A percentile compares a stretch with the other conserved stretches of the same genome.
Conservation (phyloP, 1,284 basidiomycete species). For the Moesziomyces sp. region DNA sequence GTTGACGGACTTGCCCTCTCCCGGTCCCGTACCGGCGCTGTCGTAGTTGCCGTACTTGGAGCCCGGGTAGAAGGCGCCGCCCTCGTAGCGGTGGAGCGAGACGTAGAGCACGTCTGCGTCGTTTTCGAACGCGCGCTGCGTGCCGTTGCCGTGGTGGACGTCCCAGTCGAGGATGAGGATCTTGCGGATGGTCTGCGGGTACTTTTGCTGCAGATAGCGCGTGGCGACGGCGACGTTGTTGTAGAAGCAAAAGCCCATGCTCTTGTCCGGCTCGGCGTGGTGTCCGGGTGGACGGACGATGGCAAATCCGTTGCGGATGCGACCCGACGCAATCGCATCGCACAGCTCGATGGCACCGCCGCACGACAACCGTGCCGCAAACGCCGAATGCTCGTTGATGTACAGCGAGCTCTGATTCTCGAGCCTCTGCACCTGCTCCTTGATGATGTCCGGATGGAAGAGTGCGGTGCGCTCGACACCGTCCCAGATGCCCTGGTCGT, state of each 20-base stretch:
- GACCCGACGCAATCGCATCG: conserved; percentile 83
- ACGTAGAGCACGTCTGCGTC: conserved; percentile 93
- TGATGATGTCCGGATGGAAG: conserved; percentile 42
- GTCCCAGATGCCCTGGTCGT: conserved; percentile 89
- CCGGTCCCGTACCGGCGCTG: conserved; percentile 83
- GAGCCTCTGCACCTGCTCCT: conserved; percentile 75
- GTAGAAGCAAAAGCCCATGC: conserved; percentile 99
- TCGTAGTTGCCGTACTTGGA: conserved; percentile 87
- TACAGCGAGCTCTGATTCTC: conserved; percentile 86
- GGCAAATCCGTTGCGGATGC: conserved; percentile 88
- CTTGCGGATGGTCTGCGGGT: conserved; percentile 75
- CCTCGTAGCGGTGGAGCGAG: conserved; percentile 93
- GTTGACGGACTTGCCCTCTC: conserved; percentile 85
- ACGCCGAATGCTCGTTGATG: conserved; percentile 85
- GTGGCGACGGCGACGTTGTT: conserved; percentile 97
- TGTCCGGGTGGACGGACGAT: conserved; percentile 97
- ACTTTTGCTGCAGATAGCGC: conserved; percentile 68
- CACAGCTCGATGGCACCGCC: conserved; percentile 94
- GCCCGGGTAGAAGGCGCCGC: conserved; percentile 84
- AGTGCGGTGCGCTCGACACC: conserved; percentile 80
- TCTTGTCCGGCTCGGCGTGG: conserved; percentile 95
- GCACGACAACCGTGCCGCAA: conserved; percentile 86
- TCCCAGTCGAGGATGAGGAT: conserved; percentile 98
- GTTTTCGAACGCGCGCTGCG: conserved; percentile 92
- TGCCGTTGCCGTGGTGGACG: conserved; percentile 98